Evolutionary conservation across 1,284 basidiomycete genomes (phyloP), one percentile per base, ranked within the genome.

Genomic region (Fomitopsis palustris): DNA sequence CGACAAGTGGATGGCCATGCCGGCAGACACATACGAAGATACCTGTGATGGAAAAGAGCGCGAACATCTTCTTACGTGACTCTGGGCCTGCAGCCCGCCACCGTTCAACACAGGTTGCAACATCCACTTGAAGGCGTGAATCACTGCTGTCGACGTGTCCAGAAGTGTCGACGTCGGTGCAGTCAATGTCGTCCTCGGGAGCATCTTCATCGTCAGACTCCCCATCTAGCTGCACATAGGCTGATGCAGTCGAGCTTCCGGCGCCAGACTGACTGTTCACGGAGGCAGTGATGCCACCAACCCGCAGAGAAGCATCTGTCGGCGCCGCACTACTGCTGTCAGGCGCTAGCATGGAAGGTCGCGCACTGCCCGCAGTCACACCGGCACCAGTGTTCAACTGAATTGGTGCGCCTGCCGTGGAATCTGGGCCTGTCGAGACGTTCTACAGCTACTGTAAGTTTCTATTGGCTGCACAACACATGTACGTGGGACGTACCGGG

Each of bases 31-130:
- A 25, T 7, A 63, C 62, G 59, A 78, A 78, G 7, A 75, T 61
- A 0, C 77, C 75, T 1, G 72, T 68, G 56, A 72, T 70, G 1
- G 65, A 45, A 51, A 74, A 75, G 0, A 69, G 61, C 2, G 61
- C 70, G 66, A 70, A 74, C 64, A 67, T 69, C 43, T 65, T 66
- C 62, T 74, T 74, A 27, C 66, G 64, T 0, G 62, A 57, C 17
- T 73, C 70, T 0, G 61, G 58, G 0, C 61, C 63, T 0, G 71
- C 64, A n/a, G 59, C 61, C 0, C 56, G 56, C 65, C 66, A 67
- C 0, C 63, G 61, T 29, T 63, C 39, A 1, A 61, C 60, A 31
- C 68, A 69, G 0, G 57, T 42, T 2, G 57, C 43, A 21, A 35
- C 41, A 10, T 33, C 10, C 1, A 39, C 19, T 4, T 54, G 49